These are phyloP conservation scores for Fusarium sp. DNA, from an alignment of 2,329 filamentous ascomycete species.

Conservation along the genomic window DNA sequence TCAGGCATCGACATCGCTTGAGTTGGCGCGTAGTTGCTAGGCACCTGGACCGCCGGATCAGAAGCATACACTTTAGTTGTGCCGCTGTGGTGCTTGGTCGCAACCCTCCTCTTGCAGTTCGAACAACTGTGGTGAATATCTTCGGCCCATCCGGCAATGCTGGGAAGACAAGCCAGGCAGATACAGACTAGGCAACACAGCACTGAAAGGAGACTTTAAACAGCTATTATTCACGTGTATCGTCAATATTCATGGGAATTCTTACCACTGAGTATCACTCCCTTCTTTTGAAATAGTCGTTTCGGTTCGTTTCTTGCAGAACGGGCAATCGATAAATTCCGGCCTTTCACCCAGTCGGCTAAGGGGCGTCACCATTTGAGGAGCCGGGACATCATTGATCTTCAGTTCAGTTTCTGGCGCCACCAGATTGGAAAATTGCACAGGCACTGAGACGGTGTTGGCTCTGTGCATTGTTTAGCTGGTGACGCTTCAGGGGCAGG, in stretches of 20 bases:
- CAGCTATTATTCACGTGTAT: not conserved
- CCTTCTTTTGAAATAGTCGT: not conserved
- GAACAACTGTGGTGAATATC: not conserved
- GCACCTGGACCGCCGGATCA: not conserved
- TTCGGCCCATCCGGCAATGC: not conserved
- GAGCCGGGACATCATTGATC: not conserved
- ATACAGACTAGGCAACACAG: constrained; percentile 6
- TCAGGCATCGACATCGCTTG: not conserved
- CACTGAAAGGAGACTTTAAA: not conserved
- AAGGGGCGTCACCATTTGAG: not conserved
- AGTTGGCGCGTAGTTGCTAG: not conserved
- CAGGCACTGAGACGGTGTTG: not conserved
- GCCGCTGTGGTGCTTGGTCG: not conserved
- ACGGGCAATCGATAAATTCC: constrained; percentile 3
- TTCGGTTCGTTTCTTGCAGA: not conserved
- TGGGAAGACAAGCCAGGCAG: not conserved
- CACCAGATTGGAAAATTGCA: not conserved
- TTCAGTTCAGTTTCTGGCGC: not conserved
- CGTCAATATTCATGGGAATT: not conserved
- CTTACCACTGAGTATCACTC: not conserved
- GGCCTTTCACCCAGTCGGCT: not conserved
- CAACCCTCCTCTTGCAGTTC: constrained; percentile 2
- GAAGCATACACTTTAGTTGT: not conserved
- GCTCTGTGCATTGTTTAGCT: not conserved
- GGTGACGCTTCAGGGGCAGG: not conserved